Conservation (phyloP, 108 stramenopile species). For the Cyclotella atomus region DNA sequence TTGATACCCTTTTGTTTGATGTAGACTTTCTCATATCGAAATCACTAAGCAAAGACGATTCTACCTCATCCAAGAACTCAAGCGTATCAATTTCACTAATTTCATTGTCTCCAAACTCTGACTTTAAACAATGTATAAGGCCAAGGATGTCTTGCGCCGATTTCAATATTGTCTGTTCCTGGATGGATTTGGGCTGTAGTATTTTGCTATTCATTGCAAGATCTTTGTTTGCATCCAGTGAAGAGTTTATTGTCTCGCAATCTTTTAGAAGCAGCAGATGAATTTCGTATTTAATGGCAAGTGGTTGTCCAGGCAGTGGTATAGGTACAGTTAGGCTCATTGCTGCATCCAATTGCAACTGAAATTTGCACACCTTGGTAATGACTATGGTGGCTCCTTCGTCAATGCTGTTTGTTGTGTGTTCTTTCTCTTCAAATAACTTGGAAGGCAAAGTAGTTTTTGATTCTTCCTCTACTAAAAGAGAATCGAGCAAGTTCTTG, state of each 20-base stretch:
- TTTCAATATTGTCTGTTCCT: slow-evolving; percentile 55
- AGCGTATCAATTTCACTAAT: not conserved
- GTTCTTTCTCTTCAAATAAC: not conserved
- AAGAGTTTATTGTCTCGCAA: slow-evolving; percentile 8
- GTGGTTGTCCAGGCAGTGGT: slow-evolving; percentile 35
- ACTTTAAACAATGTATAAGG: slow-evolving; percentile 21
- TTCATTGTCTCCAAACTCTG: not conserved
- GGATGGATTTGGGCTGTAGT: slow-evolving; percentile 21
- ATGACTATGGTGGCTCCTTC: not conserved
- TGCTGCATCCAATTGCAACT: slow-evolving; percentile 6
- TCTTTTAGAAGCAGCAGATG: slow-evolving; percentile 49
- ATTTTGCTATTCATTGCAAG: not conserved
- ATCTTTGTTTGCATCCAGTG: not conserved
- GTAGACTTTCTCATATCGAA: not conserved
- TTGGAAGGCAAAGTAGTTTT: not conserved
- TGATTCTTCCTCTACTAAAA: not conserved
- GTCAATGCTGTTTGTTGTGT: not conserved
- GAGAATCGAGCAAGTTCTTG: slow-evolving; percentile 9
- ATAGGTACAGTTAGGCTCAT: slow-evolving; percentile 7
- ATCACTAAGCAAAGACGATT: not conserved
- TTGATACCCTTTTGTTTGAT: not conserved
- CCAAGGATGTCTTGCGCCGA: slow-evolving; percentile 40
- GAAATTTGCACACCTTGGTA: slow-evolving; percentile 36
- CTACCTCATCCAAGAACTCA: slow-evolving; percentile 2
- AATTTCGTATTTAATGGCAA: slow-evolving; percentile 74